A percentile compares a stretch with the other conserved stretches of the same genome.
Conservation (phyloP, 441 rosid genomes). For the Corymbia calophylla region DNA sequence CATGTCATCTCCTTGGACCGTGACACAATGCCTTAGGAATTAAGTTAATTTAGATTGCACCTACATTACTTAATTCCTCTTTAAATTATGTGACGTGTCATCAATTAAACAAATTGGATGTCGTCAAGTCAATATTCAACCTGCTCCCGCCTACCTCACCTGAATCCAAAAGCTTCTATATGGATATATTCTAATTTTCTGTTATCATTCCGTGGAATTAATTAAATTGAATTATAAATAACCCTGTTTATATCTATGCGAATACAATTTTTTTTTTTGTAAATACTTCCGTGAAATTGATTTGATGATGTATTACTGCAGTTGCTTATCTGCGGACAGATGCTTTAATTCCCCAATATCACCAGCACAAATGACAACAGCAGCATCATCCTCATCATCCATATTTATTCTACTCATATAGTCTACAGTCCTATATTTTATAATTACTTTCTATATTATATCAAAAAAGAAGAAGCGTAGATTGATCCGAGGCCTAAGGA, state of each 20-base stretch:
- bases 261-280: too few species aligned
- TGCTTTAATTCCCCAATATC: not conserved
- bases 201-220: not conserved
- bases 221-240: not conserved
- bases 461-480: not conserved
- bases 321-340: not conserved
- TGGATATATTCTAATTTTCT: not conserved
- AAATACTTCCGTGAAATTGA: not conserved
- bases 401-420: not conserved
- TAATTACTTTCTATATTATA: not conserved
- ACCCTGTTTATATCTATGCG: not conserved
- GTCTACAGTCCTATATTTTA: not conserved
- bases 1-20: too few species aligned
- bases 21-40: too few species aligned
- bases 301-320: not conserved
- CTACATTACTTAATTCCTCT: not conserved
- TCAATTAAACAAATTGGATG: not conserved
- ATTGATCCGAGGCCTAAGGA: not conserved
- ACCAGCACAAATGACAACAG: not conserved
- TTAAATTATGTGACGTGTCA: not conserved
- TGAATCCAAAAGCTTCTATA: not conserved
- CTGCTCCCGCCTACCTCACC: not conserved
- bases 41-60: not conserved
- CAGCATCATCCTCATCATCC: not conserved
- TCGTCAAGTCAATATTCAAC: not conserved